A percentile compares a stretch with the other conserved stretches of the same genome.
Conservation (phyloP, 2,329 filamentous ascomycete genomes). For the Diaporthe ampelina region DNA sequence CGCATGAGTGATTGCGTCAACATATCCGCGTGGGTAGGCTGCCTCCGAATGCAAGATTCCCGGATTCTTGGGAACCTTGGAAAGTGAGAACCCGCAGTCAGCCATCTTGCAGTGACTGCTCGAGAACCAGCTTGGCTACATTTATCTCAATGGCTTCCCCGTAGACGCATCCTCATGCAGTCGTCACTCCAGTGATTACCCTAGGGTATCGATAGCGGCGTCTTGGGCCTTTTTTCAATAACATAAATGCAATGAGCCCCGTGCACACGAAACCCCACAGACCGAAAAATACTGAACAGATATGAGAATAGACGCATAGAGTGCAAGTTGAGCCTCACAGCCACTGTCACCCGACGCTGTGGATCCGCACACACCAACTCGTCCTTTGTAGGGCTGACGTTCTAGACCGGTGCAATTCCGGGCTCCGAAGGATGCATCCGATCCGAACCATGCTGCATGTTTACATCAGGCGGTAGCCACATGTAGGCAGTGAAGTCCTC, state of each 20-base stretch:
- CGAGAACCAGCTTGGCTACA: background rate
- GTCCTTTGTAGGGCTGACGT: background rate
- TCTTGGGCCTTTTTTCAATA: background rate
- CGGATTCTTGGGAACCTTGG: background rate
- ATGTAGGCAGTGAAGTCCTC: background rate
- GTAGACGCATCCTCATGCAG: no score
- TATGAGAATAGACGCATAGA: background rate
- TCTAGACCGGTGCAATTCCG: slow-evolving; percentile 4
- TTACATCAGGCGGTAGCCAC: background rate
- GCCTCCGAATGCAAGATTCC: background rate
- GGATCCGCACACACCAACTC: slow-evolving; percentile 21
- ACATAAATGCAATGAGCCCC: background rate
- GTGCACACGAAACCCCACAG: no score
- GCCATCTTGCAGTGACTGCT: background rate
- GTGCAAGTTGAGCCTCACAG: slow-evolving; percentile 25
- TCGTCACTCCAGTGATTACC: background rate
- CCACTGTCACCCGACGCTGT: slow-evolving; percentile 22
- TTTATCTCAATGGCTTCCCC: background rate
- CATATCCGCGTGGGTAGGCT: background rate
- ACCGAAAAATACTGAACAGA: background rate
- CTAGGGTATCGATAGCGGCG: no score
- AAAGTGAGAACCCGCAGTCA: background rate
- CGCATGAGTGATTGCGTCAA: slow-evolving; percentile 20
- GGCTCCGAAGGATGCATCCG: slow-evolving; percentile 5
- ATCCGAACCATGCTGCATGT: background rate